Evolutionary conservation across 352 stramenopile genomes (phyloP).

Genomic region (Phytophthora cactorum): DNA sequence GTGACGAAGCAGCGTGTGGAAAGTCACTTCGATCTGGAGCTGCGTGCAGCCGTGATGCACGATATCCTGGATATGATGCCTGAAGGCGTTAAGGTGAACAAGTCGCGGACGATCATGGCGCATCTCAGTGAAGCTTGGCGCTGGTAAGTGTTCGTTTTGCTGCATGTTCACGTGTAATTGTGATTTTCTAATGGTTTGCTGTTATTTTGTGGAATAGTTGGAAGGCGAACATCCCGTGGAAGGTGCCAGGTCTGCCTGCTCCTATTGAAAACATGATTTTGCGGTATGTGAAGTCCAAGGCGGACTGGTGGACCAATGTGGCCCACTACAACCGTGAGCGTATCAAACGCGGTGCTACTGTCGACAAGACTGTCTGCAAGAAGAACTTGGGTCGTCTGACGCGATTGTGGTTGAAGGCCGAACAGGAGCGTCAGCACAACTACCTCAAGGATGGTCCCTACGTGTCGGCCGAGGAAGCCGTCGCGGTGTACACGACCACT

Average conservation of each 20-base stretch:
- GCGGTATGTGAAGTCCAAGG: conserved; percentile 99
- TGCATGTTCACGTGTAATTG: not conserved
- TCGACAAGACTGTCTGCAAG: conserved; percentile 99
- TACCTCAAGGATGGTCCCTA: conserved; percentile 99
- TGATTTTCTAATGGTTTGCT: conserved; percentile 14
- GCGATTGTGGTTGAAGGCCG: conserved; percentile 99
- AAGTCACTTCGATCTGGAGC: conserved; percentile 99
- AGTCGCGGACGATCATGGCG: conserved; percentile 97
- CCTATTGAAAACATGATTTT: conserved; percentile 99
- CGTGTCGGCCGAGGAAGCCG: conserved; percentile 98
- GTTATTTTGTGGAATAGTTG: conserved; percentile 49
- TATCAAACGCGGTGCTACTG: conserved; percentile 99
- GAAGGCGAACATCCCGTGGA: conserved; percentile 99
- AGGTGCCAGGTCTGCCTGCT: conserved; percentile 98
- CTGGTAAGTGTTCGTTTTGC: conserved; percentile 57
- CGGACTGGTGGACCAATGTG: conserved; percentile 98
- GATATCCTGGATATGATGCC: conserved; percentile 99
- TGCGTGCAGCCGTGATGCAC: conserved; percentile 99
- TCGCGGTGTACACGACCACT: conserved; percentile 99
- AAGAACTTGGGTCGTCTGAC: conserved; percentile 99
- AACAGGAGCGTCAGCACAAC: conserved; percentile 99
- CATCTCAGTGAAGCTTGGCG: conserved; percentile 99
- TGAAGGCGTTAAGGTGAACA: conserved; percentile 99
- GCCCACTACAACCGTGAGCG: conserved; percentile 99
- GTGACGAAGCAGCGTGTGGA: conserved; percentile 99